Percentiles rank a stretch among this genome's conserved stretches.
phyloP scores from a whole-genome alignment of 345 rosid genomes.

The Clarkia xantiana region DNA sequence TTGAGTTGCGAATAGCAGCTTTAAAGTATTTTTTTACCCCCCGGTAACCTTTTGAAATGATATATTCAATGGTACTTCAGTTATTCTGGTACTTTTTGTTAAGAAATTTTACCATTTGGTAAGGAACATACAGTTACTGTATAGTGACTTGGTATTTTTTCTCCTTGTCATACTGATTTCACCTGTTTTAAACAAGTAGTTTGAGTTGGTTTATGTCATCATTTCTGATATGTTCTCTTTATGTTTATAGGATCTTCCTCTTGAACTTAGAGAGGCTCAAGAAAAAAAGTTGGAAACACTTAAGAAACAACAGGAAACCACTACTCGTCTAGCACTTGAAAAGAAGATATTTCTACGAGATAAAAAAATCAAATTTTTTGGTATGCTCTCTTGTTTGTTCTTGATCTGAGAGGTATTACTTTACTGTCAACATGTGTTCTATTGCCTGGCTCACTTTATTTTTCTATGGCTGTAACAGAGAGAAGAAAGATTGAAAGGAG shows the following conservation, averaged over 20 bases:
- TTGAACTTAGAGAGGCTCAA: slow-evolving; percentile 65
- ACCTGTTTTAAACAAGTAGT: too few species aligned
- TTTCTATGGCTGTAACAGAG: slow-evolving; percentile 27
- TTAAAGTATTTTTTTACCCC: too few species aligned
- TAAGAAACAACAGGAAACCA: slow-evolving; percentile 80
- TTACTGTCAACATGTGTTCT: neutral
- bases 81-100: too few species aligned
- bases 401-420: neutral
- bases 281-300: slow-evolving; percentile 56
- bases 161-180: too few species aligned
- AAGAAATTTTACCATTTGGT: too few species aligned
- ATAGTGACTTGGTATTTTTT: too few species aligned
- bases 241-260: slow-evolving; percentile 40
- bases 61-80: too few species aligned
- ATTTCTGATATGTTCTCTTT: slow-evolving; percentile 1
- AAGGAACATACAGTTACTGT: too few species aligned
- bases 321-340: slow-evolving; percentile 71
- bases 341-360: slow-evolving; percentile 77
- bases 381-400: slow-evolving; percentile 18
- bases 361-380: slow-evolving; percentile 88
- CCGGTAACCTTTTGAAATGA: too few species aligned
- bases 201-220: neutral
- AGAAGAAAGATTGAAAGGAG: slow-evolving; percentile 89
- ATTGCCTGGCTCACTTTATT: neutral
- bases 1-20: too few species aligned